These are phyloP conservation scores for Solanum gracilifrons DNA, from an alignment of 257 asterid genomes.

Conservation along the genomic window DNA sequence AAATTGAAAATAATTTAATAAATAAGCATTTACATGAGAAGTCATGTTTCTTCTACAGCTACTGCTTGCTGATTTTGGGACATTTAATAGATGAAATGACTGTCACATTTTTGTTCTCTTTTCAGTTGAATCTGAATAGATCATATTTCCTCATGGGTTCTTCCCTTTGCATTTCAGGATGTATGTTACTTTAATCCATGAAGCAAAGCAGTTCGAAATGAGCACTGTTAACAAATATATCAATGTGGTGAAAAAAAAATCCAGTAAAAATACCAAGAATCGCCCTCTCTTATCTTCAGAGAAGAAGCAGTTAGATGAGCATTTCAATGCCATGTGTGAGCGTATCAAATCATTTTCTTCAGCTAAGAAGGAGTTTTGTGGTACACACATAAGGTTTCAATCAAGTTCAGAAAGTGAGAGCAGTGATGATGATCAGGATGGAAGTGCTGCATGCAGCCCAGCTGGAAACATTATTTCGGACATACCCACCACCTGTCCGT, in stretches of 20 bases:
- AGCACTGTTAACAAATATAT: slow-evolving; percentile 28
- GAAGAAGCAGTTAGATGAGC: slow-evolving; percentile 61
- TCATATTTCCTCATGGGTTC: background rate
- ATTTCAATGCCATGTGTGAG: slow-evolving; percentile 46
- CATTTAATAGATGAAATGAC: background rate
- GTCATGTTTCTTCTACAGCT: background rate
- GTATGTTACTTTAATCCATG: slow-evolving; percentile 33
- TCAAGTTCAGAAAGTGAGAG: slow-evolving; percentile 67
- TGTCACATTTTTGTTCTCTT: background rate
- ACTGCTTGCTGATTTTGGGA: background rate
- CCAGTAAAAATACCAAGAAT: slow-evolving; percentile 28
- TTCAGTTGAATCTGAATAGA: background rate
- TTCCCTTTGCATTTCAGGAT: slow-evolving; percentile 32
- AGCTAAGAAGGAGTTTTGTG: slow-evolving; percentile 30
- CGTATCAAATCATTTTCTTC: slow-evolving; percentile 51
- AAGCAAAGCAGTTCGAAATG: slow-evolving; percentile 38
- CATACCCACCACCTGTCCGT: slow-evolving; percentile 72
- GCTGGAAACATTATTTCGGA: slow-evolving; percentile 35
- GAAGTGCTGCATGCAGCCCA: slow-evolving; percentile 17
- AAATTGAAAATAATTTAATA: background rate
- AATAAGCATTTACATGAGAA: background rate
- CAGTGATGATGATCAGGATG: slow-evolving; percentile 24
- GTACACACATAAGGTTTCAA: slow-evolving; percentile 52
- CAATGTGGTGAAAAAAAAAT: slow-evolving; percentile 24
- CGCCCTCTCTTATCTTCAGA: slow-evolving; percentile 42